Conservation (phyloP, 2,329 filamentous ascomycete species). For the Fusarium sp. region DNA sequence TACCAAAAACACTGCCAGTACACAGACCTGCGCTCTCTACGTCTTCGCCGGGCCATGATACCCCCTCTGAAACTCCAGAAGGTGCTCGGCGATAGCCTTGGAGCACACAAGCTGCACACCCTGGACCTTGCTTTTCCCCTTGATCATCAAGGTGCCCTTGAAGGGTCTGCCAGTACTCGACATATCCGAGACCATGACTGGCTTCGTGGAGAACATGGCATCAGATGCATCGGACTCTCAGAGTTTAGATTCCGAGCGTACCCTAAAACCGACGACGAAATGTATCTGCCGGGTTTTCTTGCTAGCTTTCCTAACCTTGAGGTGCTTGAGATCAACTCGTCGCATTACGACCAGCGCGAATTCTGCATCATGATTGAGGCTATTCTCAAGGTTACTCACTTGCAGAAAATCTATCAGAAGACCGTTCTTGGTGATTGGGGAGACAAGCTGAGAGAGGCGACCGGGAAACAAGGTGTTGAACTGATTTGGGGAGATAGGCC, state of each 20-base stretch:
- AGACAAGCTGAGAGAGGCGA: slow-evolving; percentile 46
- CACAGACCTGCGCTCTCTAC: slow-evolving; percentile 44
- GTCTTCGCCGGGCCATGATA: slow-evolving; percentile 44
- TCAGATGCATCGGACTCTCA: slow-evolving; percentile 51
- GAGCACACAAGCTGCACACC: slow-evolving; percentile 46
- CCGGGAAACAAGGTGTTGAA: slow-evolving; percentile 42
- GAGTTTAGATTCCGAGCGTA: slow-evolving; percentile 50
- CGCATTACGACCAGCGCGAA: slow-evolving; percentile 46
- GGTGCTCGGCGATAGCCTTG: slow-evolving; percentile 44
- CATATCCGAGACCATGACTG: slow-evolving; percentile 51
- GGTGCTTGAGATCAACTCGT: slow-evolving; percentile 50
- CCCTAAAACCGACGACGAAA: slow-evolving; percentile 45
- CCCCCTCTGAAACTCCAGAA: slow-evolving; percentile 40
- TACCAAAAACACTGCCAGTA: slow-evolving; percentile 38
- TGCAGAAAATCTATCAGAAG: slow-evolving; percentile 51
- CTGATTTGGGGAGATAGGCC: slow-evolving; percentile 48
- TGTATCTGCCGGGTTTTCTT: slow-evolving; percentile 51
- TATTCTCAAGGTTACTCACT: slow-evolving; percentile 47
- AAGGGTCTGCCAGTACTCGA: slow-evolving; percentile 44
- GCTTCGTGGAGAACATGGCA: slow-evolving; percentile 50
- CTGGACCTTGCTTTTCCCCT: slow-evolving; percentile 53
- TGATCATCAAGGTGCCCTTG: slow-evolving; percentile 33
- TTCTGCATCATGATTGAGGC: slow-evolving; percentile 47
- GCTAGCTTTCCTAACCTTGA: slow-evolving; percentile 53
- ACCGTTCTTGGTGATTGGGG: slow-evolving; percentile 47